Evolutionary conservation across 495 filamentous ascomycete genomes (phyloP), one percentile per base, ranked within the genome.

Genomic region (Aspergillus saccharolyticus): DNA sequence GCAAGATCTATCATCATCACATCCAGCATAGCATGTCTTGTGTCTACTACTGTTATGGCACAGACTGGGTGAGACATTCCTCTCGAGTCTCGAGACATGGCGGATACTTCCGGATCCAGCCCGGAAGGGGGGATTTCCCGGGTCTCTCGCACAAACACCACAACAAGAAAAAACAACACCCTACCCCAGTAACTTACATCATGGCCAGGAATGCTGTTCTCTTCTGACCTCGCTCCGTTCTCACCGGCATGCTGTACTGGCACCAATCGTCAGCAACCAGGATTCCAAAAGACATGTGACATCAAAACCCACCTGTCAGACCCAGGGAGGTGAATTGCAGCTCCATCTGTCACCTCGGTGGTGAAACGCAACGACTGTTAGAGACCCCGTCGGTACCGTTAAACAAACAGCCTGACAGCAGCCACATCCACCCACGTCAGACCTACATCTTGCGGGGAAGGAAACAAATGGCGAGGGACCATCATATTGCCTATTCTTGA

Each of bases 231-330:
- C n/a, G n/a, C 25, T 39, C 33, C 12, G 33, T 39, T 6, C 12
- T 30, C 25, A 30, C 4, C n/a, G n/a, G n/a, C n/a, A n/a, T n/a
- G 25, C 7, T 49, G 44, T 48, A 8, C 45, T 49, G 46, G 10
- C 9, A 6, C 44, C 19, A n/a, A 20, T 4, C 19, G 44, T 46
- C 44, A 21, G 12, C 8, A 19, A 4, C 12, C 22, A 20, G 16
- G 47, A 18, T 12, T 24, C 22, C 46, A 30, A 39, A 15, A 15
- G 2, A 39, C 25, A 39, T 39, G 33, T 50, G 47, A 50, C 47
- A 50, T 50, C 47, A 50, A 24, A 50, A 50, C 46, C n/a, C 47
- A 50, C 24, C 47, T 50, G 47, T 50, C 47, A 50, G 5, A 28
- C 22, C 25, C 25, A 49, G 4, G 10, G 21, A 25, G 24, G 46